Evolutionary conservation across 139 green algal genomes (phyloP), one percentile per base, ranked within the genome.

Genomic region (Pleodorina starrii): DNA sequence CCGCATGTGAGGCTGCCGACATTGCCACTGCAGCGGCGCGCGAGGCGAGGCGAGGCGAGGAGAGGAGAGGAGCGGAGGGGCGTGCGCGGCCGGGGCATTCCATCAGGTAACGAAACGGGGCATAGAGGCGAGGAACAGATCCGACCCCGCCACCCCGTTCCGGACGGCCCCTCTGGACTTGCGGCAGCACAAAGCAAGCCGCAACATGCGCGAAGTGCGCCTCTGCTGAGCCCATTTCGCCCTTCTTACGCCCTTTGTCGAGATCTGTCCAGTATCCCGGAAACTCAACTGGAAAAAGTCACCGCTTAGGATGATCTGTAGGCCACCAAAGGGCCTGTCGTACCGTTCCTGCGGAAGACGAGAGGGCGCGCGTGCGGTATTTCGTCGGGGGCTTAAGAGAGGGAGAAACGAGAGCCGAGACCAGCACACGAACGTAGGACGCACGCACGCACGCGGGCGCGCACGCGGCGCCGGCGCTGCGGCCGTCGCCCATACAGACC

Each of bases 261-360:
- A 60, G 14, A 60, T 17, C 50, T 60, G 14, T 14, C 50, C 50
- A 60, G 14, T 60, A 60, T 25, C 50, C 50, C 50, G 50, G 14
- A 17, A 60, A 60, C 14, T 17, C 50, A 60, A 89, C 93, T 96
- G 94, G 76, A 93, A 94, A 74, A 90, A 94, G 85, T 96, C 94
- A 17, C 94, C 94, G 21, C 46, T 91, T 19, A 95, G 76, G 12
- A 96, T 63, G 7, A 96, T 50, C 87, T 95, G 93, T 46, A 96
- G 77, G 5, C 94, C 94, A 4, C 94, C 94, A 42, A 80, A 96
- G 40, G 94, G 90, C 54, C 78, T 32, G 54, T 90, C 48, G 38
- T 29, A 77, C 27, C 0, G 27, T 35, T 40, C 48, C 54, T 14
- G 25, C 32, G 29, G 50, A 17, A 60, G 17, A 60, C 17, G 50